These are phyloP conservation scores for Ceratobasidium sp. DNA, from an alignment of 1,284 basidiomycete genomes.

Conservation along the genomic window DNA sequence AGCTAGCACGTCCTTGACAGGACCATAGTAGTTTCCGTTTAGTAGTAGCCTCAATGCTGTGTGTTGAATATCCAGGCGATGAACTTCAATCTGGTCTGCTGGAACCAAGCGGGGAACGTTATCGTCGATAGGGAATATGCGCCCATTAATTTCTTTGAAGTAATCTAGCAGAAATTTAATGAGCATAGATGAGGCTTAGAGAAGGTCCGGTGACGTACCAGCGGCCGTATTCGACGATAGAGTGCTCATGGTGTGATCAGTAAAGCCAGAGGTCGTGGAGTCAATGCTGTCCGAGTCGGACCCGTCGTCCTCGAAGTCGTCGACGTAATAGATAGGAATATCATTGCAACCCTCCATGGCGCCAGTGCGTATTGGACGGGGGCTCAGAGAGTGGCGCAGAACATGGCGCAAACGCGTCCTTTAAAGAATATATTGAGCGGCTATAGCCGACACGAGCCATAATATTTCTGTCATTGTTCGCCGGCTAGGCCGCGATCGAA, in stretches of 20 bases:
- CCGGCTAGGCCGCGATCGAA: too few relatives aligned
- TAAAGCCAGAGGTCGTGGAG: slow-evolving; percentile 8
- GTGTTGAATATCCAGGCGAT: slow-evolving; percentile 15
- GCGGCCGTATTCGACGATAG: slow-evolving; percentile 3
- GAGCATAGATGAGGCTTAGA: neutral
- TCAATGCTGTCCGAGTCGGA: slow-evolving; percentile 26
- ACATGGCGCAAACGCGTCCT: too few relatives aligned
- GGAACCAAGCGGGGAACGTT: slow-evolving; percentile 26
- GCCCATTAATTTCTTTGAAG: slow-evolving; percentile 28
- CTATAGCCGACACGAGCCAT: too few relatives aligned
- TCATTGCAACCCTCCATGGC: slow-evolving; percentile 8
- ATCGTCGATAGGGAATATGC: slow-evolving; percentile 30
- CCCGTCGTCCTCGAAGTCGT: slow-evolving; percentile 22
- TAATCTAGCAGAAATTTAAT: slow-evolving; percentile 10
- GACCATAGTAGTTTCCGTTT: slow-evolving; percentile 27
- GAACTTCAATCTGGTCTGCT: slow-evolving; percentile 14
- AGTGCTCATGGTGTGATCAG: slow-evolving; percentile 32
- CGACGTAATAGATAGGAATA: slow-evolving; percentile 5
- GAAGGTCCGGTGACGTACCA: neutral
- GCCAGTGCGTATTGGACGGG: too few relatives aligned
- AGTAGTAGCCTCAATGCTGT: neutral
- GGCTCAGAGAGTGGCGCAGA: too few relatives aligned
- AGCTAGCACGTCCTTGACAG: slow-evolving; percentile 1
- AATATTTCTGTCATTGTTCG: too few relatives aligned
- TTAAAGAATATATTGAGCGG: too few relatives aligned